phyloP scores from a whole-genome alignment of 495 filamentous ascomycete species.

The Opeltia flavorubescens region DNA sequence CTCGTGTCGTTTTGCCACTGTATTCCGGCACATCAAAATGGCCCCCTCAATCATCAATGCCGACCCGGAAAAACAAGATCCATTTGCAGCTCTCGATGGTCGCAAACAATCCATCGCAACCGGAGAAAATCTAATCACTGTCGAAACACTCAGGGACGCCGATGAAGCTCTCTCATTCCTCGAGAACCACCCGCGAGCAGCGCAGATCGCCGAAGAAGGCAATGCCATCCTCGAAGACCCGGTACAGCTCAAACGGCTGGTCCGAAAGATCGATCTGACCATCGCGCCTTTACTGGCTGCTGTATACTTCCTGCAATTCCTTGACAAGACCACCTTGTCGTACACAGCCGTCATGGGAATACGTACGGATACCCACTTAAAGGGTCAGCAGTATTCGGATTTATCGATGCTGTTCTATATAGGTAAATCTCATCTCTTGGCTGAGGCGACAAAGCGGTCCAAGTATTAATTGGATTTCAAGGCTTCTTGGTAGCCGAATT shows the following conservation, averaged over 20 bases:
- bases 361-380: constrained; percentile 35
- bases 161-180: constrained; percentile 20
- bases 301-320: constrained; percentile 58
- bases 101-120: constrained; percentile 12
- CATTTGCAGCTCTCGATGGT: constrained; percentile 17
- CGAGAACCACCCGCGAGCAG: constrained; percentile 15
- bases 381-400: constrained; percentile 30
- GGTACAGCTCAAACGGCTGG: constrained; percentile 11
- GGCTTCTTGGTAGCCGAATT: constrained; percentile 17
- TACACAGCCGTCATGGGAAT: constrained; percentile 62
- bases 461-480: not conserved
- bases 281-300: constrained; percentile 36
- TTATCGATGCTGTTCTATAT: constrained; percentile 19
- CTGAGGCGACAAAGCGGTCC: not conserved
- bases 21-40: too few species aligned
- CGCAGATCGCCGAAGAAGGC: constrained; percentile 16
- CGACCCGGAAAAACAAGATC: constrained; percentile 11
- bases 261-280: constrained; percentile 29
- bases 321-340: constrained; percentile 57
- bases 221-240: constrained; percentile 20
- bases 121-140: not conserved
- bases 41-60: not conserved
- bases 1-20: too few species aligned
- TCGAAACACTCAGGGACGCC: constrained; percentile 15
- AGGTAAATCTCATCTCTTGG: constrained; percentile 5